These are phyloP conservation scores for Ceriops tagal DNA, from an alignment of 345 rosid genomes.

Conservation along the genomic window DNA sequence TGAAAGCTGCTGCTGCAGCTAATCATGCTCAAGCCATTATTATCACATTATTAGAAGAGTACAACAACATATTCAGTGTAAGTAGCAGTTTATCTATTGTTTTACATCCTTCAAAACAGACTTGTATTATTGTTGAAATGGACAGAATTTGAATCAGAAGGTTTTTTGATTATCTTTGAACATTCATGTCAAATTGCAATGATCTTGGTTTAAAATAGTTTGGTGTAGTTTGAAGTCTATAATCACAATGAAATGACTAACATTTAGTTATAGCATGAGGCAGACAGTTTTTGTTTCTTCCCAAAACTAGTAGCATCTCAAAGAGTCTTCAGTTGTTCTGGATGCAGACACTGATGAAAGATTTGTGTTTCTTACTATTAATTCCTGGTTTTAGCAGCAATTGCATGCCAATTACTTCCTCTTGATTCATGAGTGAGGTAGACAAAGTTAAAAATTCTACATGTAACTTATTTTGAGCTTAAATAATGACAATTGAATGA, in stretches of 20 bases:
- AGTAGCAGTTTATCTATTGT: conserved; percentile 27
- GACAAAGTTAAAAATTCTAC: not conserved
- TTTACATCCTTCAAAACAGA: conserved; percentile 2
- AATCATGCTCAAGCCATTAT: conserved; percentile 98
- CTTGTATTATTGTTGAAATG: conserved; percentile 1
- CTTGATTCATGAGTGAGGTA: not conserved
- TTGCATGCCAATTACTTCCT: not conserved
- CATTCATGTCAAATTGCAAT: not conserved
- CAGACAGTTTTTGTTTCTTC: too few relatives aligned
- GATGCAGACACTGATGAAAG: too few relatives aligned
- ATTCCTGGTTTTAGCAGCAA: not conserved
- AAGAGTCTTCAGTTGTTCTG: too few relatives aligned
- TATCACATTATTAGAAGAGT: conserved; percentile 85
- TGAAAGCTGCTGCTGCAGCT: conserved; percentile 99
- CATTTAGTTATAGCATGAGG: not conserved
- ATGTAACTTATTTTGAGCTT: not conserved
- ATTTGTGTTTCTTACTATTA: not conserved
- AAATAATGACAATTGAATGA: not conserved
- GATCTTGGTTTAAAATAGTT: not conserved
- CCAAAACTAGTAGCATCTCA: too few relatives aligned
- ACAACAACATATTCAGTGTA: conserved; percentile 82
- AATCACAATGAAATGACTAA: not conserved
- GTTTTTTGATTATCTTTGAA: not conserved
- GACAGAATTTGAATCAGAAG: not conserved
- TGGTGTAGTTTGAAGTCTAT: not conserved